Evolutionary conservation across 768 basidiomycete species (phyloP).

Genomic region (Floccularia luteovirens): DNA sequence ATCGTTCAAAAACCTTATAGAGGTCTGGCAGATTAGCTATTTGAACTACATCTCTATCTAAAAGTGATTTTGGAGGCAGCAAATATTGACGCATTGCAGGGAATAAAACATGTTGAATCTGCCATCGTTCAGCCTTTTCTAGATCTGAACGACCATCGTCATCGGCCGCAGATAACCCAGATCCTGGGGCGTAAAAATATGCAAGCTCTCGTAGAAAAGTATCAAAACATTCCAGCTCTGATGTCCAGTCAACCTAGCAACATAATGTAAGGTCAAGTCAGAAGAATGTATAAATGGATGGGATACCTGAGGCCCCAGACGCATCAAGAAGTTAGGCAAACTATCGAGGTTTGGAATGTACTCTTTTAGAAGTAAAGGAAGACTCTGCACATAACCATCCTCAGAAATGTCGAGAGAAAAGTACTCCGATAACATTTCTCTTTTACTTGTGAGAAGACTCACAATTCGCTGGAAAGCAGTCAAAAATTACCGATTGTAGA

Average conservation of each 20-base stretch:
- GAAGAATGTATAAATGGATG: not conserved
- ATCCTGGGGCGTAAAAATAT: constrained; percentile 78
- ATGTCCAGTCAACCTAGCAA: constrained; percentile 78
- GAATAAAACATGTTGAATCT: constrained; percentile 87
- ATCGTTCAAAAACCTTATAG: constrained; percentile 93
- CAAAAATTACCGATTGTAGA: not conserved
- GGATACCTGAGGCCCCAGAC: constrained; percentile 82
- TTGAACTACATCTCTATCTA: constrained; percentile 75
- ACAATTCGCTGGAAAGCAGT: constrained; percentile 46
- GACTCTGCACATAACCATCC: constrained; percentile 58
- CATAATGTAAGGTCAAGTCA: not conserved
- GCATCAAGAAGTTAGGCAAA: constrained; percentile 83
- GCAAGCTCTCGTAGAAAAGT: constrained; percentile 85
- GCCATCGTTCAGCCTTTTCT: constrained; percentile 67
- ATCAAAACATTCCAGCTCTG: constrained; percentile 80
- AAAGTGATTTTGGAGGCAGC: constrained; percentile 52
- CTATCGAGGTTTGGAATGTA: constrained; percentile 91
- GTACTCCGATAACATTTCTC: constrained; percentile 90
- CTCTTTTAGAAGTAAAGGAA: constrained; percentile 80
- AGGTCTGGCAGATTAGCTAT: constrained; percentile 87
- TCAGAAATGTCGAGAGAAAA: constrained; percentile 72
- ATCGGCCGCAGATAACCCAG: constrained; percentile 5
- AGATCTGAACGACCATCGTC: constrained; percentile 28
- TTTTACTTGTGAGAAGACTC: constrained; percentile 46
- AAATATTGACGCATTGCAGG: constrained; percentile 80